Evolutionary conservation across 306 rosid genomes (phyloP).

Genomic region (Vigna angularis): DNA sequence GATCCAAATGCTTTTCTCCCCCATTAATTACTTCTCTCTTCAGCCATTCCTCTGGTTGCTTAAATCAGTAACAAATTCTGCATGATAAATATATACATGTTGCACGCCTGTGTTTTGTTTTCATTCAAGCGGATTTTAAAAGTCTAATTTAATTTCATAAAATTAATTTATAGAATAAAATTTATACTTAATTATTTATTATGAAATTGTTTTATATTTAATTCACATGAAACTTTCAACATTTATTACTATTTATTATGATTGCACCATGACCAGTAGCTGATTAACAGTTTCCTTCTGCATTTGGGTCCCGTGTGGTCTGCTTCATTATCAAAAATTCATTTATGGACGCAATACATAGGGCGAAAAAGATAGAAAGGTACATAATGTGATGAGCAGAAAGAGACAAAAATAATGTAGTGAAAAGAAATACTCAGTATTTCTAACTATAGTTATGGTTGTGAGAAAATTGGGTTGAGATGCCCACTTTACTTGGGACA

Average conservation of each 20-base stretch:
- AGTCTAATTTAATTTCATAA: too few species aligned
- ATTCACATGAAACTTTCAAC: too few species aligned
- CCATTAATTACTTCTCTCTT: constrained; percentile 22
- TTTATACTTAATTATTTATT: too few species aligned
- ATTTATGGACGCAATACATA: neutral
- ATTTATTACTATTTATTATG: too few species aligned
- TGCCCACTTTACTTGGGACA: neutral
- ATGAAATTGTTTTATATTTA: too few species aligned
- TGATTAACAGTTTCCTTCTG: neutral
- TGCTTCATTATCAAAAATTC: neutral
- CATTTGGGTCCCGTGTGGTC: neutral
- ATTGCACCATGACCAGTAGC: neutral
- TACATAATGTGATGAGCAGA: neutral
- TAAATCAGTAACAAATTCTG: constrained; percentile 36
- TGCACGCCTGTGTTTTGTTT: neutral
- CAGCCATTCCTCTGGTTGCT: neutral
- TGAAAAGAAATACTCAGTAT: too few species aligned
- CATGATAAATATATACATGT: neutral
- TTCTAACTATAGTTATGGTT: too few species aligned
- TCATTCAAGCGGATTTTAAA: neutral
- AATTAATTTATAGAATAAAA: too few species aligned
- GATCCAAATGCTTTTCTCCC: neutral
- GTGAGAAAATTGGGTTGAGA: neutral
- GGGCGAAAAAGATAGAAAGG: neutral
- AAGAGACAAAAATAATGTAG: too few species aligned